A percentile compares a stretch with the other conserved stretches of the same genome.
These are phyloP conservation scores for Leccinum griseonigrum DNA, from an alignment of 1,284 basidiomycete species.

Conservation along the genomic window DNA sequence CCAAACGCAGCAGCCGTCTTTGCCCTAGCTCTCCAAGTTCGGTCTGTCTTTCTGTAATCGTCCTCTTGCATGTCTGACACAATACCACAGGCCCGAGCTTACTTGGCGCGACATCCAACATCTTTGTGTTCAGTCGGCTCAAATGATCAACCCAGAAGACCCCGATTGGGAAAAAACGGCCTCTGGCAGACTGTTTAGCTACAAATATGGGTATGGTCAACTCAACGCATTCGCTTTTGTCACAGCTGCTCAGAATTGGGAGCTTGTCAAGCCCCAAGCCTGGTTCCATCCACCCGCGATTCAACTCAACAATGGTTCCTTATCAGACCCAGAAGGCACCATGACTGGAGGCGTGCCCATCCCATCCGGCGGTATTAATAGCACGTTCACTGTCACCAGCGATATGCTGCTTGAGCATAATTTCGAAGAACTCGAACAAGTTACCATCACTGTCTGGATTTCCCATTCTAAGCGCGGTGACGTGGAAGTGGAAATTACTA, in stretches of 20 bases:
- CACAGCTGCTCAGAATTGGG: conserved; percentile 79
- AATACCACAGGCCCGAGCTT: conserved; percentile 55
- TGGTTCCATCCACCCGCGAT: conserved; percentile 80
- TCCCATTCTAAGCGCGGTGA: conserved; percentile 85
- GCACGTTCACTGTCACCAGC: conserved; percentile 68
- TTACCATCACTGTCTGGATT: conserved; percentile 94
- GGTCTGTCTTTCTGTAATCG: conserved; percentile 47
- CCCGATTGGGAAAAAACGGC: conserved; percentile 93
- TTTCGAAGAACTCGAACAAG: conserved; percentile 87
- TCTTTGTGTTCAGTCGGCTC: conserved; percentile 79
- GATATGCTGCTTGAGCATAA: conserved; percentile 75
- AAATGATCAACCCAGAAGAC: conserved; percentile 84
- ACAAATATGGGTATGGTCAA: conserved; percentile 96
- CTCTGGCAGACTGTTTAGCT: conserved; percentile 81
- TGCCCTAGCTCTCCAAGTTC: conserved; percentile 80
- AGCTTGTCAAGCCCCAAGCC: conserved; percentile 91
- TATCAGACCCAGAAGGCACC: conserved; percentile 47
- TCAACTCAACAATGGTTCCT: conserved; percentile 63
- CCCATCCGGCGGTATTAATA: conserved; percentile 63
- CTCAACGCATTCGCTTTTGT: conserved; percentile 86
- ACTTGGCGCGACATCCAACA: conserved; percentile 98
- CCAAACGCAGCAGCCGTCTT: conserved; percentile 93
- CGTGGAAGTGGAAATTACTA: conserved; percentile 87
- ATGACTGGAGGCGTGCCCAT: conserved; percentile 72
- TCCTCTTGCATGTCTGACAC: conserved; percentile 14